Evolutionary conservation across 2,329 filamentous ascomycete genomes (phyloP).

Genomic region (Juglanconis sp.): DNA sequence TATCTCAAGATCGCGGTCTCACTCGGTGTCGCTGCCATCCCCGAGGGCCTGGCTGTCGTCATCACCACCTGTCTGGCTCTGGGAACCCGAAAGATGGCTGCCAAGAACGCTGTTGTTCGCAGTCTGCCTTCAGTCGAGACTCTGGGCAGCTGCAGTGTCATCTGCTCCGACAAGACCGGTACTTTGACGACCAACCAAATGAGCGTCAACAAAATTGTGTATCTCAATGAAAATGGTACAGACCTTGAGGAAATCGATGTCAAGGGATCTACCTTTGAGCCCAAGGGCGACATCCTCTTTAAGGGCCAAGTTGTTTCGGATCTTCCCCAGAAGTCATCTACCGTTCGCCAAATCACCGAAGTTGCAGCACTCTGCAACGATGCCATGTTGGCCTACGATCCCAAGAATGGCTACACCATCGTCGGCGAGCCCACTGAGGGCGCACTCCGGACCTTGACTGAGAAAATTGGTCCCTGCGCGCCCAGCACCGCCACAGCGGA

Average conservation of each 20-base stretch:
- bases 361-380: conserved; percentile 84
- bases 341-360: conserved; percentile 73
- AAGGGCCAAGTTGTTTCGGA: conserved; percentile 68
- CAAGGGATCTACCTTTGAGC: conserved; percentile 88
- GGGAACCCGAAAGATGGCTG: conserved; percentile 97
- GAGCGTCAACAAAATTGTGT: conserved; percentile 93
- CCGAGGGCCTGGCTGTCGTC: conserved; percentile 93
- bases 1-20: conserved; percentile 99
- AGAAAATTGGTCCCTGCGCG: conserved; percentile 88
- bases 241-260: conserved; percentile 83
- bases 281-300: conserved; percentile 69
- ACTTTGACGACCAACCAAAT: conserved; percentile 98
- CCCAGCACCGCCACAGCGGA: conserved; percentile 48
- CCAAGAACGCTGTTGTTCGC: conserved; percentile 95
- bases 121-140: conserved; percentile 97
- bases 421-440: conserved; percentile 96
- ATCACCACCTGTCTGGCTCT: conserved; percentile 98
- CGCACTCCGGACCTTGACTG: conserved; percentile 81
- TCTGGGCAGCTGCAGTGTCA: conserved; percentile 96
- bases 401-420: conserved; percentile 72
- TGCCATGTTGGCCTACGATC: conserved; percentile 76
- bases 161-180: conserved; percentile 99
- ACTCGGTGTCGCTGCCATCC: conserved; percentile 94
- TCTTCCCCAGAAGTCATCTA: conserved; percentile 68
- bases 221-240: conserved; percentile 69